Conservation (phyloP, 345 rosid species). For the Schrenkiella parvula region DNA sequence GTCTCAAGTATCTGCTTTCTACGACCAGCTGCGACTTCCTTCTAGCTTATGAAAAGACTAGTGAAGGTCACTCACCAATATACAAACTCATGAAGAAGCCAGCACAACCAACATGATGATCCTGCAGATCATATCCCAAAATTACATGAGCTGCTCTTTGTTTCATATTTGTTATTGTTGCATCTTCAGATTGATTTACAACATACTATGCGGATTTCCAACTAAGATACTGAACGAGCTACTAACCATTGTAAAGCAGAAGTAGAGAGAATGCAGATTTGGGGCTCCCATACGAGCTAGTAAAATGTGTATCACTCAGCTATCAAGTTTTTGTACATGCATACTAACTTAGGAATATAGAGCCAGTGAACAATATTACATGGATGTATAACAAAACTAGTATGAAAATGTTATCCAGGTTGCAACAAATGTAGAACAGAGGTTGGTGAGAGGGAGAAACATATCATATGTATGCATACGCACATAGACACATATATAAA, state of each 20-base stretch:
- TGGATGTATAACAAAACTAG: neutral
- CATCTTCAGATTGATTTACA: neutral
- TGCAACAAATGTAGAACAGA: neutral
- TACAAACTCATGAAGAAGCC: conserved; percentile 71
- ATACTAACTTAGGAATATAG: neutral
- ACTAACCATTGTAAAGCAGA: conserved; percentile 61
- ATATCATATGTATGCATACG: neutral
- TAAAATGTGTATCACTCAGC: too few species aligned
- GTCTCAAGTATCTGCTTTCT: too few species aligned
- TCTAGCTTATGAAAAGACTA: neutral
- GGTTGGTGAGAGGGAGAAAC: neutral
- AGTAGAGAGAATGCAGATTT: conserved; percentile 60
- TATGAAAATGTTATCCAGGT: neutral
- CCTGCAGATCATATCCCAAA: conserved; percentile 47
- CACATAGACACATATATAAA: neutral
- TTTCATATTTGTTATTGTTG: neutral
- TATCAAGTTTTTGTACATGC: too few species aligned
- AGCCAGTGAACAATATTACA: neutral
- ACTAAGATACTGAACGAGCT: neutral
- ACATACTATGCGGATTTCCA: too few species aligned
- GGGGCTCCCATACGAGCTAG: conserved; percentile 77
- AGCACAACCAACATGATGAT: conserved; percentile 74
- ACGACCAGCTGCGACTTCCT: too few species aligned
- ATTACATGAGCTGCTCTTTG: neutral
- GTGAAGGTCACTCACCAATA: conserved; percentile 54